Percentiles rank a stretch among this genome's conserved stretches.
Conservation (phyloP, 495 filamentous ascomycete species). For the Penicillium turbatum region DNA sequence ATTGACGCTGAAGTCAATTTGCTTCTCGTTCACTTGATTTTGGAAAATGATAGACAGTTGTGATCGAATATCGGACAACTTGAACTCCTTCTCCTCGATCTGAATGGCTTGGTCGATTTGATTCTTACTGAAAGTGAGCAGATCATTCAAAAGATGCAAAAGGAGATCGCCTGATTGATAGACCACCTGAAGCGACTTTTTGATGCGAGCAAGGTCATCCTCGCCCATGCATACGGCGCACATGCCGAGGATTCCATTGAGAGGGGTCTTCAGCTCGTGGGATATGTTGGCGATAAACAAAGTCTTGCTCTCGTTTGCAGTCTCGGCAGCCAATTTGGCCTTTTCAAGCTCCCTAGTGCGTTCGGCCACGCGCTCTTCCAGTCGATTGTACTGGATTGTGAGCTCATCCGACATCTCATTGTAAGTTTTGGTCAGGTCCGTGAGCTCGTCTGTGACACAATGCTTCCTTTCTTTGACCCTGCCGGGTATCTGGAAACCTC, state of each 20-base stretch:
- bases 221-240: conserved; percentile 88
- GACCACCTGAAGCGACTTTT: conserved; percentile 75
- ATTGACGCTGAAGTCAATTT: conserved; percentile 65
- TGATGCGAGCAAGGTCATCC: conserved; percentile 68
- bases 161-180: conserved; percentile 89
- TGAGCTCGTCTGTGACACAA: conserved; percentile 77
- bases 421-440: conserved; percentile 80
- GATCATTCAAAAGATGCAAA: conserved; percentile 81
- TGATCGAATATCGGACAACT: conserved; percentile 68
- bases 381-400: conserved; percentile 72
- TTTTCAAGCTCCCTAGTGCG: conserved; percentile 80
- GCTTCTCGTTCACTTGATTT: conserved; percentile 76
- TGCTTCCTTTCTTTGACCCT: conserved; percentile 74
- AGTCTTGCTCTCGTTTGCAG: conserved; percentile 91
- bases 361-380: conserved; percentile 80
- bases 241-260: conserved; percentile 94
- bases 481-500: conserved; percentile 71
- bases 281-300: conserved; percentile 95
- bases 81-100: conserved; percentile 82
- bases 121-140: conserved; percentile 90
- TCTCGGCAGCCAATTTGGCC: conserved; percentile 85
- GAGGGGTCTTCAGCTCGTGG: conserved; percentile 86
- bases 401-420: conserved; percentile 94
- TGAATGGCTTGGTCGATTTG: conserved; percentile 77
- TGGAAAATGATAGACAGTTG: conserved; percentile 83